phyloP scores from a whole-genome alignment of 768 basidiomycete species.

The Kondoa subrosea region DNA sequence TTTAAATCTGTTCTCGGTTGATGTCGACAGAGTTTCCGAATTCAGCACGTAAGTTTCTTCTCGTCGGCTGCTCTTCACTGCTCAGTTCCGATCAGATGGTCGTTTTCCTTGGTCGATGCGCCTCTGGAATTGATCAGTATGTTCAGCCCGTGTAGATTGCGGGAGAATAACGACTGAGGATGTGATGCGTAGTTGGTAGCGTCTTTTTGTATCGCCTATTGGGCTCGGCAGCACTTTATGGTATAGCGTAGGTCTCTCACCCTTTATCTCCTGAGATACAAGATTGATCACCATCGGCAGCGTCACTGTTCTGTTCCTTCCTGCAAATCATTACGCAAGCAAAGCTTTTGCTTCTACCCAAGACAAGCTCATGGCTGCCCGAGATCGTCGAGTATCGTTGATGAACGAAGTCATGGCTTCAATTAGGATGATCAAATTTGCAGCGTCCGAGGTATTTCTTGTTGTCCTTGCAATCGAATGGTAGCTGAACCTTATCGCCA shows the following conservation, averaged over 20 bases:
- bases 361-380: constrained; percentile 31
- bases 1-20: constrained; percentile 25
- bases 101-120: constrained; percentile 20
- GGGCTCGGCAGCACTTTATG: constrained; percentile 26
- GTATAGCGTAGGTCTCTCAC: too few species aligned
- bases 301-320: constrained; percentile 27
- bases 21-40: constrained; percentile 23
- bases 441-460: neutral
- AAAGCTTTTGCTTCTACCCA: constrained; percentile 25
- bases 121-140: constrained; percentile 8
- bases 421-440: constrained; percentile 31
- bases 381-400: constrained; percentile 25
- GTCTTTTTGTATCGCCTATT: constrained; percentile 26
- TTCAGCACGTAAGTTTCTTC: constrained; percentile 17
- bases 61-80: too few species aligned
- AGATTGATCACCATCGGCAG: too few species aligned
- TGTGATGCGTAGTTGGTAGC: constrained; percentile 26
- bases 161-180: constrained; percentile 17
- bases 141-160: neutral
- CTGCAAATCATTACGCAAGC: constrained; percentile 26
- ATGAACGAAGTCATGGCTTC: constrained; percentile 31
- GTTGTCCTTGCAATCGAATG: neutral
- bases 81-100: too few species aligned
- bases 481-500: constrained; percentile 11
- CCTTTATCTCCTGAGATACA: too few species aligned